Conservation (phyloP, 352 stramenopile species). For the Albugo laibachii region DNA sequence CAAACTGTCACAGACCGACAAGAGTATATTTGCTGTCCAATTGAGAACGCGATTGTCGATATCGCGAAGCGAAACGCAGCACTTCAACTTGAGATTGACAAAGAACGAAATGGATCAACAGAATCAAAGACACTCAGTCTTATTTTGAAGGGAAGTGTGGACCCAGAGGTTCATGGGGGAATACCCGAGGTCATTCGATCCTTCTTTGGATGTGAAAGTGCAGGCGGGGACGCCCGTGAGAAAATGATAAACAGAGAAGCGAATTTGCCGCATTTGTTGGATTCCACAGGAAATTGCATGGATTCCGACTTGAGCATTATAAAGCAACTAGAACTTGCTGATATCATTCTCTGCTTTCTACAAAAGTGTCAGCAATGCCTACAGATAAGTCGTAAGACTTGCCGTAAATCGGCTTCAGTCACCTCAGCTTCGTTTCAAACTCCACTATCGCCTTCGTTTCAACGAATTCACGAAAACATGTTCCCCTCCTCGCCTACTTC, state of each 20-base stretch:
- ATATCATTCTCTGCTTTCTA: conserved; percentile 34
- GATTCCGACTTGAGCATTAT: conserved; percentile 8
- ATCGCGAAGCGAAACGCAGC: conserved; percentile 37
- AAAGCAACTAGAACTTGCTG: conserved; percentile 25
- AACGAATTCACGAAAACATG: too few relatives aligned
- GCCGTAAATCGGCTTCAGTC: conserved; percentile 11
- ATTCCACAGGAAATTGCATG: conserved; percentile 18
- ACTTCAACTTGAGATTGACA: conserved; percentile 31
- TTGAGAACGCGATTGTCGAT: conserved; percentile 62
- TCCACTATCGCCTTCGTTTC: too few relatives aligned
- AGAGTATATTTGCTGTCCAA: conserved; percentile 34
- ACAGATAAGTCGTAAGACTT: conserved; percentile 36
- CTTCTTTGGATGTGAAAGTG: conserved; percentile 15
- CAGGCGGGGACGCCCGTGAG: not conserved
- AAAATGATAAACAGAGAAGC: not conserved
- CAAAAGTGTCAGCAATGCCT: conserved; percentile 31
- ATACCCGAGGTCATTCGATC: conserved; percentile 51
- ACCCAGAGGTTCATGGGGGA: conserved; percentile 57
- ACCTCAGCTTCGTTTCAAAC: not conserved
- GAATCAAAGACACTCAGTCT: conserved; percentile 60
- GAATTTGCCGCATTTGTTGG: conserved; percentile 8
- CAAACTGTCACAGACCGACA: conserved; percentile 17
- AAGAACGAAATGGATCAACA: conserved; percentile 18
- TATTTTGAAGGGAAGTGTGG: conserved; percentile 60
- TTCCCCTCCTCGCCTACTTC: too few relatives aligned